Conservation (phyloP, 345 rosid species). For the Arabidopsis suecica region DNA sequence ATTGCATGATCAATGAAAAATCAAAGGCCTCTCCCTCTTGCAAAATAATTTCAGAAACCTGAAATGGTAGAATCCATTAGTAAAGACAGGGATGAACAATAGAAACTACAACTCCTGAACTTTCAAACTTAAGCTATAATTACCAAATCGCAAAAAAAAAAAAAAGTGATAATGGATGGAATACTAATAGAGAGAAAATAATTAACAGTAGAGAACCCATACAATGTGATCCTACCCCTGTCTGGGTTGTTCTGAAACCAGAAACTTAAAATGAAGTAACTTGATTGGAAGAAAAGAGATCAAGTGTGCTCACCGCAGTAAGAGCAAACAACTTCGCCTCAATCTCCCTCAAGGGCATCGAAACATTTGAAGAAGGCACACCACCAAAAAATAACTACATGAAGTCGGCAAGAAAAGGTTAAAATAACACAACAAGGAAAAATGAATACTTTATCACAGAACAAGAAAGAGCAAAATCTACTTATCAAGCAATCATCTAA, state of each 20-base stretch:
- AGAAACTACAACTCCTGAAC: conserved; percentile 14
- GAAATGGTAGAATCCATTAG: conserved; percentile 37
- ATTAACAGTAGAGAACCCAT: conserved; percentile 1
- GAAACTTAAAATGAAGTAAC: conserved; percentile 26
- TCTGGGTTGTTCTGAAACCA: conserved; percentile 11
- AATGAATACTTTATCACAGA: conserved; percentile 17
- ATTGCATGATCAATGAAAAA: conserved; percentile 78
- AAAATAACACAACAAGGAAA: background rate
- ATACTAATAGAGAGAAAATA: background rate
- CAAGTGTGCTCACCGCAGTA: conserved; percentile 65
- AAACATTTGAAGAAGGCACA: conserved; percentile 60
- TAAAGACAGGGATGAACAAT: conserved; percentile 13
- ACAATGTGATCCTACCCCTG: conserved; percentile 7
- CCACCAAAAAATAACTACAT: conserved; percentile 72
- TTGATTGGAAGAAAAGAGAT: conserved; percentile 29
- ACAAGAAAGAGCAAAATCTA: conserved; percentile 11
- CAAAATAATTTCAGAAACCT: conserved; percentile 88
- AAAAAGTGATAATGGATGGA: background rate
- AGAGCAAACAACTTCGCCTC: conserved; percentile 83
- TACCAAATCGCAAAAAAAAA: conserved; percentile 13
- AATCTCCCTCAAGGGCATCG: conserved; percentile 81
- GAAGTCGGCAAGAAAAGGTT: conserved; percentile 26
- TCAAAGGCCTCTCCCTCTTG: conserved; percentile 74
- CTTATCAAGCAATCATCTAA: conserved; percentile 28
- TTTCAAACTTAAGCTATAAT: conserved; percentile 20